Base-by-base conservation (phyloP, 805 yeast species). In the Tetrapisispora taiwanensis region DNA sequence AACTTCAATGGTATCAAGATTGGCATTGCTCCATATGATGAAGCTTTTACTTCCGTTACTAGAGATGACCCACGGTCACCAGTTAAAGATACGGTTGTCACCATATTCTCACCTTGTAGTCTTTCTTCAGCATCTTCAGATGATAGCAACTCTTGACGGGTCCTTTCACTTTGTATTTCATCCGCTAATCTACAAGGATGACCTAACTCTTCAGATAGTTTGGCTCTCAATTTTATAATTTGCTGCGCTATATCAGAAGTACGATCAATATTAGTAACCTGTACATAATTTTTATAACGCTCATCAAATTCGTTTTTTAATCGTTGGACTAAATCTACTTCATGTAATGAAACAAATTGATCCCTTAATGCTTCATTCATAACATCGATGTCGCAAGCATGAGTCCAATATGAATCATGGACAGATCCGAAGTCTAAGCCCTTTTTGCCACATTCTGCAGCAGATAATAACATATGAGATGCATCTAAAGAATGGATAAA, bases 401-500 rank as follows among this genome's bases (percentile, higher is more conserved):
- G 97, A 0, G 97, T 88, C 98, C 98, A 90, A 62, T 85, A 90
- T 0, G 97, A 90, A 62, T 90, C 98, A 64, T 90, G 98, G 20
- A 90, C 98, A 0, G 97, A 79, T 0, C 97, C 96, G 71, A 92
- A 90, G 12, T 78, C 70, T 41, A 92, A 64, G 0, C 76, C 78
- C 1, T 60, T 59, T 35, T 79, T 72, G 4, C 82, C 78, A 62
- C 96, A 87, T 20, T 78, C 78, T 41, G 77, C 70, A 0, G 97
- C 95, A 8, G 95, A 83, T 70, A 89, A 67, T 42, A 92, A 70
- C 98, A 90, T 92, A 62, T 90, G 98, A 0, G 96, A 82, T 1
- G 97, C 97, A 71, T 90, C 98, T 46, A 90, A 70, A 0, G 97
- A 90, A 60, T 90, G 98, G 42, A 90, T 84, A 62, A 75, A 90